Evolutionary conservation across 495 filamentous ascomycete genomes (phyloP), one percentile per base, ranked within the genome.

Genomic region (Geoglossum glabrum): DNA sequence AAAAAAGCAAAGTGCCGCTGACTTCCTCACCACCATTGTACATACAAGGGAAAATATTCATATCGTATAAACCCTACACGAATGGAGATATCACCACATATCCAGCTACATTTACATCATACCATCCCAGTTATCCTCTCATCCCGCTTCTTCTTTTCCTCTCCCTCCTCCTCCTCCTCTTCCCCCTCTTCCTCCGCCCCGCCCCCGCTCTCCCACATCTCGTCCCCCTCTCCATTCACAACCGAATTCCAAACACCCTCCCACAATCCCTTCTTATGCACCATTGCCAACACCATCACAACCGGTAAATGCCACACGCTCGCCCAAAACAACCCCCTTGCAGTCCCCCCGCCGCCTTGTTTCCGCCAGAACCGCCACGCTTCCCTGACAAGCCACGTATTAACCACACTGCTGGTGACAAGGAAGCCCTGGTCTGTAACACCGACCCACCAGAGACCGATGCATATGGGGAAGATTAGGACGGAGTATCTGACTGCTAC

Each of bases 301-400:
- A 86, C 86, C 0, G 92, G 92, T 38, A 98, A 64, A 72, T 96
- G 89, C 92, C 92, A 98, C 26, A 98, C 88, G 69, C 87, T 93
- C 0, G 92, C 87, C 92, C 92, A 98, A 70, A 98, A 98, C 58
- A 98, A 65, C 5, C 82, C 83, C 47, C 87, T 79, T 7, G 93
- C 93, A 45, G 74, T 84, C 5, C 93, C 93, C 61, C 84, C 80
- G 47, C 79, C 75, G 15, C 90, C 92, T 58, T 87, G 79, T 31
- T 79, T 71, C 58, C 78, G 75, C 81, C 85, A 95, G 69, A 97
- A 96, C 54, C 73, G 73, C 64, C 84, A 80, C 0, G 93, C 88
- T 68, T 95, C 82, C 38, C 79, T 76, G 15, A 81, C 76, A 60
- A 97, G 75, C 93, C 93, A 97, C 46, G 76, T 74, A 68, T 98